Evolutionary conservation across 2,329 filamentous ascomycete species (phyloP).

Genomic region (Cryphonectria parasitica): DNA sequence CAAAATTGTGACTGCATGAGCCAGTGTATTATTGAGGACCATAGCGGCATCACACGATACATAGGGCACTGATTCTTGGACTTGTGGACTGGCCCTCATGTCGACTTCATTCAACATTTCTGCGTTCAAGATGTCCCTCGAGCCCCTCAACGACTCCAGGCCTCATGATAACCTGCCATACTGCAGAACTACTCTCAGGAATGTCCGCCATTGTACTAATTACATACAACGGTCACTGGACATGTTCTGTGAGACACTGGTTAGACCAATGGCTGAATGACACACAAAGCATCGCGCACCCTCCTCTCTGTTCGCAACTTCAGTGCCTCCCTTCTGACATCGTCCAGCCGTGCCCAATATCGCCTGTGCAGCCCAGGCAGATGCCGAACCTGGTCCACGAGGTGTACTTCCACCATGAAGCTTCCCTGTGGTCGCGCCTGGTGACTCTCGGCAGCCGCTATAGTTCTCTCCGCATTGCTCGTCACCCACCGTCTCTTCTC

Average conservation of each 20-base stretch:
- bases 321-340: slow-evolving; percentile 8
- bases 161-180: background rate
- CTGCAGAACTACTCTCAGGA: background rate
- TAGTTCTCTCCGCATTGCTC: background rate
- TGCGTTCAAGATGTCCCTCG: background rate
- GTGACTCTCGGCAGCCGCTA: background rate
- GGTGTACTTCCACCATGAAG: background rate
- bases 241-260: too few relatives aligned
- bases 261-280: background rate
- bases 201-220: background rate
- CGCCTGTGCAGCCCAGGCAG: slow-evolving; percentile 3
- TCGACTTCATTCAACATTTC: background rate
- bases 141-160: background rate
- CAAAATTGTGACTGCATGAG: background rate
- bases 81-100: background rate
- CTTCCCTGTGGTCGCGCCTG: background rate
- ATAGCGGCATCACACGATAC: background rate
- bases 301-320: slow-evolving; percentile 14
- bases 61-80: background rate
- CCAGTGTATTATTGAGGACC: background rate
- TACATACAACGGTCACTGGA: background rate
- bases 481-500: slow-evolving; percentile 15
- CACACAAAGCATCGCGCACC: background rate
- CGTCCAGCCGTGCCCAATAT: slow-evolving; percentile 9
- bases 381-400: slow-evolving; percentile 8